Evolutionary conservation across 73 alveolate genomes (phyloP).

Genomic region (Tetrahymena elliotti): DNA sequence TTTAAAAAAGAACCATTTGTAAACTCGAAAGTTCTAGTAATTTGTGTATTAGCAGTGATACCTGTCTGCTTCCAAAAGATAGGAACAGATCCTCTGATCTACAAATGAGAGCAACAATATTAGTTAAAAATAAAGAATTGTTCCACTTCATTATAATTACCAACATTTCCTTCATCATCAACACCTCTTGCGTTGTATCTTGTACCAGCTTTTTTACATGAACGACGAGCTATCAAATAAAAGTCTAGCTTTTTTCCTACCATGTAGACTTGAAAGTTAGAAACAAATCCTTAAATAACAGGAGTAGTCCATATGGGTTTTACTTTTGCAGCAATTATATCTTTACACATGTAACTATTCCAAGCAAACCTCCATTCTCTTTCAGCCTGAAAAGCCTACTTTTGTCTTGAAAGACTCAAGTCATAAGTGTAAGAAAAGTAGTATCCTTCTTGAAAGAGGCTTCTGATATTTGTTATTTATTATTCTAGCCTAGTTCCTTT

Average conservation of each 20-base stretch:
- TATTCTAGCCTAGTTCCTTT: background rate
- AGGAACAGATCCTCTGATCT: constrained; percentile 86
- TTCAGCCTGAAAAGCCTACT: constrained; percentile 33
- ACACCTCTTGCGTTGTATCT: constrained; percentile 95
- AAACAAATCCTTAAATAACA: constrained; percentile 81
- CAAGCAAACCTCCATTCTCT: constrained; percentile 67
- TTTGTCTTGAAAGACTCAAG: constrained; percentile 52
- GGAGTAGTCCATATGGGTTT: constrained; percentile 71
- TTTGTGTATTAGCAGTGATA: constrained; percentile 40
- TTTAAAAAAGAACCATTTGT: background rate
- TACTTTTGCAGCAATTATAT: constrained; percentile 56
- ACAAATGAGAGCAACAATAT: constrained; percentile 39
- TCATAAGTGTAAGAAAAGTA: constrained; percentile 87
- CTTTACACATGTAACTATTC: constrained; percentile 70
- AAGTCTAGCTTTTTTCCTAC: constrained; percentile 62
- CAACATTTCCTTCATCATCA: constrained; percentile 93
- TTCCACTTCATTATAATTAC: constrained; percentile 94
- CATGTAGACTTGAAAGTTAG: constrained; percentile 50
- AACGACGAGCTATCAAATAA: constrained; percentile 80
- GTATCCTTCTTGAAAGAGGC: constrained; percentile 31
- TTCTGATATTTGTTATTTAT: background rate
- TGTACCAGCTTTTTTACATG: constrained; percentile 91
- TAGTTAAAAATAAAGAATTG: constrained; percentile 54
- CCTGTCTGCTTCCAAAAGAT: constrained; percentile 74
- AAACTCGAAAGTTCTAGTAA: background rate